These are phyloP conservation scores for Aphanomyces astaci DNA, from an alignment of 352 stramenopile species.

Conservation along the genomic window DNA sequence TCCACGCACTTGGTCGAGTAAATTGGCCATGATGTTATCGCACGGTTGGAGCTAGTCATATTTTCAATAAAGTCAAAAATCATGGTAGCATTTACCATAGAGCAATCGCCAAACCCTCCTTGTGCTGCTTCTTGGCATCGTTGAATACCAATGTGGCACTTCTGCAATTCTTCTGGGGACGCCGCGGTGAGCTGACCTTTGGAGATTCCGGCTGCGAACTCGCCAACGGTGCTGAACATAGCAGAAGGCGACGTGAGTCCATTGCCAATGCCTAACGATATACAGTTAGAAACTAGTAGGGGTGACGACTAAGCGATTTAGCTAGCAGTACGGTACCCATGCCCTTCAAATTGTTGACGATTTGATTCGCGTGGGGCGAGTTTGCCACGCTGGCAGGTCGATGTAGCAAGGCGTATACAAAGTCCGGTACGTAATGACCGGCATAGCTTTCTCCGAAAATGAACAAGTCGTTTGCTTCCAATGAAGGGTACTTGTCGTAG, in stretches of 20 bases:
- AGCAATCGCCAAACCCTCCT: constrained; percentile 14
- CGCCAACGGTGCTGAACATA: constrained; percentile 39
- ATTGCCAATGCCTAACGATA: constrained; percentile 46
- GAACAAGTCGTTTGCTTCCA: constrained; percentile 72
- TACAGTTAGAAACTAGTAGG: not conserved
- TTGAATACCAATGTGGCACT: constrained; percentile 24
- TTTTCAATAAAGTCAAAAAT: constrained; percentile 26
- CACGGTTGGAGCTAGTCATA: constrained; percentile 17
- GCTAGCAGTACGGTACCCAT: no score
- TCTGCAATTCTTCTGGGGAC: constrained; percentile 17
- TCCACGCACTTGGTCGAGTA: not conserved
- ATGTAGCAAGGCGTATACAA: constrained; percentile 68
- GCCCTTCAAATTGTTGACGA: constrained; percentile 46
- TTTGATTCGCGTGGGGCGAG: constrained; percentile 28
- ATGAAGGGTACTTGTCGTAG: constrained; percentile 34
- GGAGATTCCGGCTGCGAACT: constrained; percentile 39
- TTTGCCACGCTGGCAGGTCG: not conserved
- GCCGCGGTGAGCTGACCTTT: constrained; percentile 33
- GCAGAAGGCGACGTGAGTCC: constrained; percentile 53
- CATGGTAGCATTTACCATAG: constrained; percentile 1
- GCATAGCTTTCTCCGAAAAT: constrained; percentile 93
- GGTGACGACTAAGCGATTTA: not conserved
- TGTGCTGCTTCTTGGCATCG: not conserved
- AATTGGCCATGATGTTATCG: not conserved
- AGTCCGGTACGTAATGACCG: constrained; percentile 91